A percentile compares a stretch with the other conserved stretches of the same genome.
Conservation (phyloP, 495 filamentous ascomycete species). For the Hyaloscypha variabilis region DNA sequence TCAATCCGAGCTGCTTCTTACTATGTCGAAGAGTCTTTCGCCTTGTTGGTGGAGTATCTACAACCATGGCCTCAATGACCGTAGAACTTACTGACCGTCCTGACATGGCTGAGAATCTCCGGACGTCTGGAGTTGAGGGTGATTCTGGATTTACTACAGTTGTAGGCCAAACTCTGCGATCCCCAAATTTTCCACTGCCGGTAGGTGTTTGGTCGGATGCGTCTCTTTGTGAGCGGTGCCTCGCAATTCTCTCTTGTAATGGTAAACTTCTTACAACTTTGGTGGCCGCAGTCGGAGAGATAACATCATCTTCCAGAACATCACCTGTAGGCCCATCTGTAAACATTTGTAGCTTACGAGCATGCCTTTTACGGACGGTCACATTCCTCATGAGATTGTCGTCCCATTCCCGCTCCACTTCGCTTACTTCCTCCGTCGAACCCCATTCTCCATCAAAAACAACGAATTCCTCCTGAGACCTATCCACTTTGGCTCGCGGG, state of each 20-base stretch:
- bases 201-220: constrained; percentile 30
- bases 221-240: constrained; percentile 42
- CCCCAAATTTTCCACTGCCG: constrained; percentile 35
- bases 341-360: constrained; percentile 24
- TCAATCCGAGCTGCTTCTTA: constrained; percentile 56
- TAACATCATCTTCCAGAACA: constrained; percentile 49
- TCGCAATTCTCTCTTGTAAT: constrained; percentile 47
- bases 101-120: constrained; percentile 64
- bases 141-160: constrained; percentile 36
- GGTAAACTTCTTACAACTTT: constrained; percentile 46
- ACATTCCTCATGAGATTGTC: constrained; percentile 59
- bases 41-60: constrained; percentile 60
- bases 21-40: constrained; percentile 68
- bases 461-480: constrained; percentile 41
- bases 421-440: constrained; percentile 33
- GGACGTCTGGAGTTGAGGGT: constrained; percentile 47
- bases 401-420: constrained; percentile 57
- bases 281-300: constrained; percentile 52
- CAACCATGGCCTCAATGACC: constrained; percentile 69
- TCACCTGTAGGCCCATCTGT: constrained; percentile 39
- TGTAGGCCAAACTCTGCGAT: constrained; percentile 18
- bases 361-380: constrained; percentile 50
- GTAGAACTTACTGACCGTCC: constrained; percentile 63
- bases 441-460: constrained; percentile 54
- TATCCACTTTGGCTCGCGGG: constrained; percentile 18